phyloP scores from a whole-genome alignment of 2,329 filamentous ascomycete genomes.

The Colletotrichum abscissum region DNA sequence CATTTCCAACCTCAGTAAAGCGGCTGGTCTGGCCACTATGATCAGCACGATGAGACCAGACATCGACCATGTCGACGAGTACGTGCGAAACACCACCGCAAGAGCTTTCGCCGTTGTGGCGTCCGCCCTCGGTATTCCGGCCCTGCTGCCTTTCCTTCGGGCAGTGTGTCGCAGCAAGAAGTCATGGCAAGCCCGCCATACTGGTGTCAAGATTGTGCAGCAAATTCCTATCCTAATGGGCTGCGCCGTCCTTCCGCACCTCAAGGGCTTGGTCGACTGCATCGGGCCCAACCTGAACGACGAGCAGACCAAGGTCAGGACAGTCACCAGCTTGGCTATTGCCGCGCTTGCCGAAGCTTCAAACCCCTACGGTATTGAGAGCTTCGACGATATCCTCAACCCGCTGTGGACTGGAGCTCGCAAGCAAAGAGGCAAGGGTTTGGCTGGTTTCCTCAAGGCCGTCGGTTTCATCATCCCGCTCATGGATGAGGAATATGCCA shows the following conservation, averaged over 20 bases:
- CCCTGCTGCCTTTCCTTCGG: slow-evolving; percentile 91
- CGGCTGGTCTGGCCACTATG: slow-evolving; percentile 97
- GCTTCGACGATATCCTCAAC: slow-evolving; percentile 97
- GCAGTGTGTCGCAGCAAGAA: slow-evolving; percentile 98
- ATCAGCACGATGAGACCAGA: slow-evolving; percentile 99
- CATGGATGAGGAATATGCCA: slow-evolving; percentile 99
- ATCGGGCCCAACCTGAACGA: slow-evolving; percentile 97
- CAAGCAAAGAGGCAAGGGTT: slow-evolving; percentile 95
- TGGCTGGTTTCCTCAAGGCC: slow-evolving; percentile 96
- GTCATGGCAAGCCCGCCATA: slow-evolving; percentile 98
- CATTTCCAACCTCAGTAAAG: slow-evolving; percentile 97
- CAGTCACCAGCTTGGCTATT: slow-evolving; percentile 94
- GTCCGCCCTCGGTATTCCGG: slow-evolving; percentile 94
- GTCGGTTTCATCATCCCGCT: slow-evolving; percentile 98
- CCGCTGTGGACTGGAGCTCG: slow-evolving; percentile 96
- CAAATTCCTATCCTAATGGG: slow-evolving; percentile 99
- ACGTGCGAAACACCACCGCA: slow-evolving; percentile 97
- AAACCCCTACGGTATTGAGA: slow-evolving; percentile 98
- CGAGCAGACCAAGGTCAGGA: slow-evolving; percentile 97
- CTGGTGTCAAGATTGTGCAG: slow-evolving; percentile 98
- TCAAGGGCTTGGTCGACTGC: slow-evolving; percentile 96
- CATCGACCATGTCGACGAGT: slow-evolving; percentile 98
- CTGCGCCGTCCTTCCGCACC: slow-evolving; percentile 92
- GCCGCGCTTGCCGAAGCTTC: slow-evolving; percentile 95
- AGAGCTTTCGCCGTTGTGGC: slow-evolving; percentile 97